Evolutionary conservation across 805 yeast species (phyloP).

Genomic region (Saccharomycodes ludwigii): DNA sequence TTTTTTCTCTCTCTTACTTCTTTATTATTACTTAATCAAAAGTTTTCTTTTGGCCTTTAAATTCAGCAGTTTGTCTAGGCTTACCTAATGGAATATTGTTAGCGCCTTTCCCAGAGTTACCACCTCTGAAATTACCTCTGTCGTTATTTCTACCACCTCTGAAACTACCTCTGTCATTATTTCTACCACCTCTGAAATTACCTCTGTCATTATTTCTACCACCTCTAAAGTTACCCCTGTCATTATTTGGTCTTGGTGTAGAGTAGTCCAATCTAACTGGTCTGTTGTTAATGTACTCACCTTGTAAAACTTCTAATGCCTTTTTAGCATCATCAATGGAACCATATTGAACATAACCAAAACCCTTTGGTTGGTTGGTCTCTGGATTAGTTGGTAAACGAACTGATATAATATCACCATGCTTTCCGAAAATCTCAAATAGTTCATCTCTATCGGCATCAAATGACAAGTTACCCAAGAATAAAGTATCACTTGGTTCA

Average conservation of each 20-base stretch:
- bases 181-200: slow-evolving; percentile 31
- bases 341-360: slow-evolving; percentile 91
- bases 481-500: slow-evolving; percentile 88
- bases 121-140: slow-evolving; percentile 22
- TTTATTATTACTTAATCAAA: slow-evolving; percentile 46
- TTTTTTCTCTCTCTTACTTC: no score
- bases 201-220: slow-evolving; percentile 28
- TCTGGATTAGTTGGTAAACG: slow-evolving; percentile 98
- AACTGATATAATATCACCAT: slow-evolving; percentile 77
- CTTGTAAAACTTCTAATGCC: slow-evolving; percentile 79
- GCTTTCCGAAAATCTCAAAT: slow-evolving; percentile 57
- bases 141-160: slow-evolving; percentile 25
- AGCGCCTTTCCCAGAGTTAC: slow-evolving; percentile 42
- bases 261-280: slow-evolving; percentile 92
- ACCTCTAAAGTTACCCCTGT: slow-evolving; percentile 27
- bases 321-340: slow-evolving; percentile 81
- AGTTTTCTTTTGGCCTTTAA: slow-evolving; percentile 77
- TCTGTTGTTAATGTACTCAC: slow-evolving; percentile 82
- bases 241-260: slow-evolving; percentile 63
- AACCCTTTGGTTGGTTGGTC: slow-evolving; percentile 97
- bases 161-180: slow-evolving; percentile 24
- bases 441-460: slow-evolving; percentile 72
- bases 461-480: slow-evolving; percentile 93
- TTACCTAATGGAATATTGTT: slow-evolving; percentile 45
- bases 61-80: slow-evolving; percentile 37